These are phyloP conservation scores for Suillus americanus DNA, from an alignment of 768 basidiomycete species.

Conservation along the genomic window DNA sequence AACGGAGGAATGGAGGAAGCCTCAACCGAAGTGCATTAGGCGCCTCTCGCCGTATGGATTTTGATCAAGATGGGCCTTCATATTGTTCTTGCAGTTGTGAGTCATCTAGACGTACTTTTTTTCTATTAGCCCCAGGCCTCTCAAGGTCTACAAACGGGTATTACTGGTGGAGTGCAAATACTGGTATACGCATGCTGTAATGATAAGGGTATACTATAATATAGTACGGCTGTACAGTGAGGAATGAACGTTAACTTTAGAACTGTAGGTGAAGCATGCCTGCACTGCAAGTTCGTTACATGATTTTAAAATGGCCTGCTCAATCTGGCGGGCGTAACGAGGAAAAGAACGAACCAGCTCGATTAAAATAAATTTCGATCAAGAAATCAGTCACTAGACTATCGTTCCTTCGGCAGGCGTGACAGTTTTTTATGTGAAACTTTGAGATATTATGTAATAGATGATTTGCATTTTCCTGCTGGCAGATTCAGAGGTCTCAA, in stretches of 20 bases:
- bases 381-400: constrained; percentile 34
- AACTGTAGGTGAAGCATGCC: background rate
- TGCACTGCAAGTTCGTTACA: background rate
- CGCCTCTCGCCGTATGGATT: constrained; percentile 11
- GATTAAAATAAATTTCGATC: constrained; percentile 47
- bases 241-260: background rate
- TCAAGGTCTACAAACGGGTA: background rate
- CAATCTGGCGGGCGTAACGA: background rate
- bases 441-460: too few species aligned
- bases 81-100: background rate
- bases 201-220: background rate
- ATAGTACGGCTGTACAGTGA: background rate
- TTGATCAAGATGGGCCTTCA: background rate
- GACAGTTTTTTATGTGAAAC: too few species aligned
- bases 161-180: background rate
- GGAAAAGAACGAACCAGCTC: background rate
- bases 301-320: background rate
- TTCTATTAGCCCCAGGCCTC: background rate
- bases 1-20: constrained; percentile 20
- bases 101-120: background rate
- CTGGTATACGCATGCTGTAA: background rate
- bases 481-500: too few species aligned
- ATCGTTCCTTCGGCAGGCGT: too few species aligned
- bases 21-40: constrained; percentile 23
- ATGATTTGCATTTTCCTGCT: too few species aligned